Percentiles rank a stretch among this genome's conserved stretches.
phyloP scores from a whole-genome alignment of 2,329 filamentous ascomycete genomes.

The Trichoderma afroharzianum region DNA sequence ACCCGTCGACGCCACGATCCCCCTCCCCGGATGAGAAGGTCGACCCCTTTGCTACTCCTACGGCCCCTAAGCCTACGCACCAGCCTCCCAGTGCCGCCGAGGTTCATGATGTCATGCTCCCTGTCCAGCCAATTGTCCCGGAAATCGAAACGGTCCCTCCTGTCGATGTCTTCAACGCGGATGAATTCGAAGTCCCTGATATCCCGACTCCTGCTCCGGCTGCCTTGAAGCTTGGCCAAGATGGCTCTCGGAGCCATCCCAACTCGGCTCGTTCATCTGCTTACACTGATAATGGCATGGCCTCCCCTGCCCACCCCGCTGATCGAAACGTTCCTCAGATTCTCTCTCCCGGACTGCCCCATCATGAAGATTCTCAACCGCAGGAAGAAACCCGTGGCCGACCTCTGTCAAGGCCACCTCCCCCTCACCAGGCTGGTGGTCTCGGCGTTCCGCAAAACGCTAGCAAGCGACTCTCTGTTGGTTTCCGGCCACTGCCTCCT shows the following conservation, averaged over 20 bases:
- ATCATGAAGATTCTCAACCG: conserved; percentile 31
- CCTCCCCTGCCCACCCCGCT: conserved; percentile 20
- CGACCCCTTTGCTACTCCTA: conserved; percentile 37
- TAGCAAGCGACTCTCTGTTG: conserved; percentile 61
- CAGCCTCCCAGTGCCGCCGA: conserved; percentile 20
- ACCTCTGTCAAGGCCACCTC: conserved; percentile 27
- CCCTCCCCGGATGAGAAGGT: conserved; percentile 33
- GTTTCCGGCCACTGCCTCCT: conserved; percentile 81
- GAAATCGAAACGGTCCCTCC: conserved; percentile 37
- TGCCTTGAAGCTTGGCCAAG: conserved; percentile 28
- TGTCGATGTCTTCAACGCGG: conserved; percentile 24
- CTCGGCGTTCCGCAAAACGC: conserved; percentile 54
- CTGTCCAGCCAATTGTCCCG: conserved; percentile 35
- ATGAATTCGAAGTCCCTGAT: conserved; percentile 25
- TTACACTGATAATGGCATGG: conserved; percentile 15
- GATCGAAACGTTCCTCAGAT: conserved; percentile 36
- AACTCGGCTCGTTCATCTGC: conserved; percentile 18
- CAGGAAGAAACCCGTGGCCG: conserved; percentile 38
- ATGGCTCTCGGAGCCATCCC: conserved; percentile 23
- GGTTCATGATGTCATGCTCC: conserved; percentile 27
- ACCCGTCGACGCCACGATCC: conserved; percentile 23
- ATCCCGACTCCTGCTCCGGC: conserved; percentile 31
- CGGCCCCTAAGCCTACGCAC: conserved; percentile 29
- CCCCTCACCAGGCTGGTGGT: conserved; percentile 28
- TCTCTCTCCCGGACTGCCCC: conserved; percentile 22